A percentile compares a stretch with the other conserved stretches of the same genome.
Conservation (phyloP, 2,329 filamentous ascomycete genomes). For the Leptographium procerum region DNA sequence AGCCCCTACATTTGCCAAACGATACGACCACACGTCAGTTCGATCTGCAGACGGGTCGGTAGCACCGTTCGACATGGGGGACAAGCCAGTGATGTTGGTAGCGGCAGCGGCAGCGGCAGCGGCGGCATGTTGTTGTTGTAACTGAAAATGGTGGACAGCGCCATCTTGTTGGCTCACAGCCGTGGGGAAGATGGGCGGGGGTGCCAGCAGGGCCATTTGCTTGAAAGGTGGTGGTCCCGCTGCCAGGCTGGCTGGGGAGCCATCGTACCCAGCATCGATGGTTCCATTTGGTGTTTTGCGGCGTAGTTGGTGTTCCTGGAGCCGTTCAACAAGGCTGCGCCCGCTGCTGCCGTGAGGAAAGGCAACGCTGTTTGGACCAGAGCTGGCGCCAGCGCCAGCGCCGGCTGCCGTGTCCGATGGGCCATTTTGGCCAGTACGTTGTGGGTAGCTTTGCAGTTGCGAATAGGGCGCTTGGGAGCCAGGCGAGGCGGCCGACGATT, state of each 20-base stretch:
- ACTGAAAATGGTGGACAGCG: background rate
- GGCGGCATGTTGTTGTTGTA: background rate
- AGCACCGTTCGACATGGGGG: background rate
- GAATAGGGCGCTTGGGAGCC: conserved; percentile 13
- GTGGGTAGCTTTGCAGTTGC: conserved; percentile 11
- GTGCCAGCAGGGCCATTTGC: conserved; percentile 64
- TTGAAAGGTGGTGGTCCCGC: conserved; percentile 69
- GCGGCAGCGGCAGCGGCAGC: background rate
- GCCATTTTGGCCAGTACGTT: conserved; percentile 12
- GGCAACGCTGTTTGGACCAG: background rate
- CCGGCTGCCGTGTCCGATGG: conserved; percentile 9
- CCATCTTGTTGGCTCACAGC: conserved; percentile 15
- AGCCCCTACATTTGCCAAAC: background rate
- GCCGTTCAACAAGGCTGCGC: conserved; percentile 16
- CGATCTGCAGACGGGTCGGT: background rate
- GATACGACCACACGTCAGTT: background rate
- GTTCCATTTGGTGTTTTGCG: conserved; percentile 94
- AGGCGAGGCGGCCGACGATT: conserved; percentile 15
- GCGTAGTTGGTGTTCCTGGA: conserved; percentile 65
- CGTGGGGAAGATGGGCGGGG: conserved; percentile 24
- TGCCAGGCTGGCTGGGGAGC: conserved; percentile 60
- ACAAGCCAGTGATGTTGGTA: background rate
- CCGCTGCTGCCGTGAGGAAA: background rate
- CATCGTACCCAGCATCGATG: conserved; percentile 83
- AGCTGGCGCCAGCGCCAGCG: conserved; percentile 6